Percentiles rank a stretch among this genome's conserved stretches.
Evolutionary conservation across 2,329 filamentous ascomycete genomes (phyloP).

Genomic region (Gaeumannomyces sp.): DNA sequence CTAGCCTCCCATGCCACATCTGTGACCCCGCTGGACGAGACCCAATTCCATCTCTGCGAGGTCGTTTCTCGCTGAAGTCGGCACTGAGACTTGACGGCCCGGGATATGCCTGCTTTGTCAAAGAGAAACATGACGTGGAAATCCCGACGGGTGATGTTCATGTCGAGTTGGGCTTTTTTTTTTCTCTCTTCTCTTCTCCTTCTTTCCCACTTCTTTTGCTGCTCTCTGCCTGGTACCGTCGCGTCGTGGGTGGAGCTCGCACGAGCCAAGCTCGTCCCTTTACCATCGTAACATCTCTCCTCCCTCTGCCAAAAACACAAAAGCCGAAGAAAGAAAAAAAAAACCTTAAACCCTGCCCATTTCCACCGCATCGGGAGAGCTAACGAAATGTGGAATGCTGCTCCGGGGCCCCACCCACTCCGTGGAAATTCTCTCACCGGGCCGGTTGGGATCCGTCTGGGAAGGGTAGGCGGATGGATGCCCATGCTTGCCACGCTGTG

Average conservation of each 20-base stretch:
- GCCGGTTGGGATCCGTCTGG: not conserved
- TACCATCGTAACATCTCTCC: too few species aligned
- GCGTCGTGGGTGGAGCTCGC: too few species aligned
- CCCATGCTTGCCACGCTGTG: not conserved
- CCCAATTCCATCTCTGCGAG: too few species aligned
- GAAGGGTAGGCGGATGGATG: not conserved
- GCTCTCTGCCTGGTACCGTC: too few species aligned
- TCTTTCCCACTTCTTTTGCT: not conserved
- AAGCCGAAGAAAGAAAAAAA: not conserved
- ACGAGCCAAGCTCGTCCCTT: too few species aligned
- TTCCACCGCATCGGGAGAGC: not conserved
- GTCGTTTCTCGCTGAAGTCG: too few species aligned
- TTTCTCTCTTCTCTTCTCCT: too few species aligned
- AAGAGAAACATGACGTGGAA: too few species aligned
- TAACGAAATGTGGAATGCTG: not conserved
- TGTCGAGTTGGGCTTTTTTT: not conserved
- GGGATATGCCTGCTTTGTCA: not conserved
- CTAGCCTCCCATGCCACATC: not conserved
- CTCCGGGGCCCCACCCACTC: not conserved
- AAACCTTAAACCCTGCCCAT: not conserved
- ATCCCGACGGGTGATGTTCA: not conserved
- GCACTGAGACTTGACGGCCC: too few species aligned
- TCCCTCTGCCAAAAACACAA: not conserved
- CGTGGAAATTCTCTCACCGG: not conserved
- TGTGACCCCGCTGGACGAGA: too few species aligned